Base-by-base conservation (phyloP, 331 rosid genomes). In the Quercus lobata region DNA sequence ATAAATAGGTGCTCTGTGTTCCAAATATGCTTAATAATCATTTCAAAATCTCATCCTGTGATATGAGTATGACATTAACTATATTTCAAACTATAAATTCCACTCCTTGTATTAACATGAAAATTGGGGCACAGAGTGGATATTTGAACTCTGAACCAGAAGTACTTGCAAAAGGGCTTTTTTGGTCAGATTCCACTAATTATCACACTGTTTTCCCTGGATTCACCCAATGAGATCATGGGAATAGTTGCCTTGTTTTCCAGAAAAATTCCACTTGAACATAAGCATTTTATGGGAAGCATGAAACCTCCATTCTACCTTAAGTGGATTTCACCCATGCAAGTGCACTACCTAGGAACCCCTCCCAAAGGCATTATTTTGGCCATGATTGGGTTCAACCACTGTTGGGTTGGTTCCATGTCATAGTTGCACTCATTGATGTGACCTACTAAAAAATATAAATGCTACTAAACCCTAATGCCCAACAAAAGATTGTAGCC, bases 391-490 rank as follows among this genome's bases (percentile, higher is more conserved):
- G 21, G 41, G 24, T 21, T 10, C 71, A 68, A 68, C 72, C 27
- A 19, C 72, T 35, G 27, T 68, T 68, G 53, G 53, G 6, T 68
- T 68, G 72, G 72, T 68, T 35, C 72, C 72, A 68, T 35, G 72
- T 34, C 72, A 68, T 68, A 34, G 53, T 66, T 66, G 49, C 72
- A 66, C 72, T 66, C 72, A 66, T 63, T 32, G 72, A 18, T 66
- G 53, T 68, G 35, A 29, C 72, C 72, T 68, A 25, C 25, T 34
- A 15, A 68, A 68, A 35, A 30, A 3, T 19, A 25, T 34, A 68
- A 24, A 53, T 68, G 72, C 72, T 34, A 18, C 53, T 34, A 68
- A 15, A 68, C n/a, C 53, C 46, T 68, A 68, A 68, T 68, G 72
- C 27, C 72, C 72, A 68, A 21, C 37, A 34, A 68, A 60, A 60